These are phyloP conservation scores for Ophiocordyceps camponoti-saundersi DNA, from an alignment of 2,329 filamentous ascomycete species.

Conservation along the genomic window DNA sequence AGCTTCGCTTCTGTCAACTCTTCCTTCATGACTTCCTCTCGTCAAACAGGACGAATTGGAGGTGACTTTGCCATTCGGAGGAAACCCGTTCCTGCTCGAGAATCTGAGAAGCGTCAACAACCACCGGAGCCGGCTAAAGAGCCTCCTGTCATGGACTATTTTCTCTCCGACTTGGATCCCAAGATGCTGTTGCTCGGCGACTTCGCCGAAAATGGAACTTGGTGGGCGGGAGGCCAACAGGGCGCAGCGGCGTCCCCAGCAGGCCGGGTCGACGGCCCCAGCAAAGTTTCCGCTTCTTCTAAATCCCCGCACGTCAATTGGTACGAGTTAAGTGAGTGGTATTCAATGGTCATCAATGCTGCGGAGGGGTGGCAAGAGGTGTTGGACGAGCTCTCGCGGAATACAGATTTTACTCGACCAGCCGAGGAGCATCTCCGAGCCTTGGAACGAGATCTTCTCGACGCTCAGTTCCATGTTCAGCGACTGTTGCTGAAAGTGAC, in stretches of 20 bases:
- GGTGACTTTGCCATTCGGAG: conserved; percentile 9
- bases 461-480: conserved; percentile 52
- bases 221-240: conserved; percentile 55
- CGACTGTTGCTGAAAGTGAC: conserved; percentile 58
- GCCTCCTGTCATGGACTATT: conserved; percentile 5
- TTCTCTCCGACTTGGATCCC: conserved; percentile 43
- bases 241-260: conserved; percentile 5
- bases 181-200: conserved; percentile 61
- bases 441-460: conserved; percentile 29
- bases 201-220: conserved; percentile 64
- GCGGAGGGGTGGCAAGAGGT: conserved; percentile 48
- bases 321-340: conserved; percentile 57
- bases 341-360: conserved; percentile 49
- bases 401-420: conserved; percentile 11
- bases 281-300: conserved; percentile 5
- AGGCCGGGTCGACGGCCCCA: background rate
- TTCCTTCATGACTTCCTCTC: conserved; percentile 45
- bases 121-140: conserved; percentile 9
- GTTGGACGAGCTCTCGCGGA: conserved; percentile 31
- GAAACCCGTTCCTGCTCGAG: conserved; percentile 8
- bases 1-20: conserved; percentile 57
- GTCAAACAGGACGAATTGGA: conserved; percentile 11
- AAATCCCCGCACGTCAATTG: conserved; percentile 58
- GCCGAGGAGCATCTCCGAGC: conserved; percentile 20
- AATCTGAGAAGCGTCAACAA: conserved; percentile 8